Conservation (phyloP, 192 early-diverging fungal genomes). For the Gryganskiella cystojenkinii region DNA sequence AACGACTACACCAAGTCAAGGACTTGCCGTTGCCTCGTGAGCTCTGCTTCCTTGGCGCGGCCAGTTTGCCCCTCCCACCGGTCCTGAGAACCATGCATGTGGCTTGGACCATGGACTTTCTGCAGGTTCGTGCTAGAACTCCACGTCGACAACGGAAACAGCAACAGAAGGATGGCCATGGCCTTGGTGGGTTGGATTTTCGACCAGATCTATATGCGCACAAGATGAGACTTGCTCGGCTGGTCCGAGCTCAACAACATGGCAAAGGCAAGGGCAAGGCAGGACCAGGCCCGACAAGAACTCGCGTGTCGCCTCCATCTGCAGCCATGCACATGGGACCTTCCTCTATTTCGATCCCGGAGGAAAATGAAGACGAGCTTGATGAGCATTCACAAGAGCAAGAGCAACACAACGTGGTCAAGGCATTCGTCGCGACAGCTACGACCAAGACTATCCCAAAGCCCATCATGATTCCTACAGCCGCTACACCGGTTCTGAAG, state of each 20-base stretch:
- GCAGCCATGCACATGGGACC: conserved; percentile 13
- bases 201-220: conserved; percentile 46
- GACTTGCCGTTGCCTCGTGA: conserved; percentile 42
- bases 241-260: conserved; percentile 34
- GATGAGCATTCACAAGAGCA: not conserved
- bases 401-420: not conserved
- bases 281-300: not conserved
- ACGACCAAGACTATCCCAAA: not conserved
- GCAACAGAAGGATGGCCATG: not conserved
- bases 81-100: conserved; percentile 41
- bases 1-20: conserved; percentile 34
- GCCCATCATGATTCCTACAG: not conserved
- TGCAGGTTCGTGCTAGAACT: conserved; percentile 13
- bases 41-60: conserved; percentile 44
- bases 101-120: conserved; percentile 49
- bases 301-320: not conserved
- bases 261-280: conserved; percentile 2
- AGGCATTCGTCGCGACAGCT: not conserved
- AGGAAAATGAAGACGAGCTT: conserved; percentile 29
- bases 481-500: too few species aligned
- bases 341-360: conserved; percentile 27
- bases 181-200: conserved; percentile 31
- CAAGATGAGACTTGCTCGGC: conserved; percentile 43
- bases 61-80: conserved; percentile 31
- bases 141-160: conserved; percentile 21